Evolutionary conservation across 306 rosid species (phyloP), one percentile per base, ranked within the genome.

Genomic region (Trifolium pratense): DNA sequence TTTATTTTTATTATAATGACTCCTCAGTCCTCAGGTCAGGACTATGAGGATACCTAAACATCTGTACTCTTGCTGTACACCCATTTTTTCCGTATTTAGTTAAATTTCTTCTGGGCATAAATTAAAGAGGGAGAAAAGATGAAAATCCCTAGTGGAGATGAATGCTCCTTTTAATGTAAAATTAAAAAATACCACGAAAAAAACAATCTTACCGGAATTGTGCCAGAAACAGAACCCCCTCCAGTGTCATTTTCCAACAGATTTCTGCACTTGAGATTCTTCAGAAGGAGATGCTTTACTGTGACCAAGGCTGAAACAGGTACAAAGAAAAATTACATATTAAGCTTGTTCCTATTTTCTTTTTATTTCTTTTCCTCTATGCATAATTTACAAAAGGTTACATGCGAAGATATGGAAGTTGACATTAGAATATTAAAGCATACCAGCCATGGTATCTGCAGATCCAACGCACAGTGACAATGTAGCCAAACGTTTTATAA

Each of bases 391-490:
- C 46, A 16, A 69, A 25, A 21, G 59, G 14, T 48, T 17, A 45
- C 10, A 62, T 40, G 42, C 31, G 2, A 42, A 58, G 53, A 64
- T 29, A 29, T 25, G 36, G 20, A 76, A 64, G 56, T 49, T 42
- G 65, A 52, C 21, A 15, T 5, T 9, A 60, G 72, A 64, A 66
- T 20, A 49, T 34, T 7, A 60, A 79, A 86, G 51, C 77, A 66
- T 75, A 91, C 99, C 99, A 70, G 99, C 91, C 93, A 91, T 86
- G 71, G 97, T 71, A 89, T 91, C 97, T 5, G 96, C 92, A 31
- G 96, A 85, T 48, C 97, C 97, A 61, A 87, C 86, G 81, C 83
- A 77, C 31, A 91, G 72, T 23, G 97, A 83, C 80, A 88, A 83
- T 43, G 93, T 87, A 25, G 99, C 84, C 80, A 95, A 79, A 77